Conservation (phyloP, 345 rosid genomes). For the Syzygium aromaticum region DNA sequence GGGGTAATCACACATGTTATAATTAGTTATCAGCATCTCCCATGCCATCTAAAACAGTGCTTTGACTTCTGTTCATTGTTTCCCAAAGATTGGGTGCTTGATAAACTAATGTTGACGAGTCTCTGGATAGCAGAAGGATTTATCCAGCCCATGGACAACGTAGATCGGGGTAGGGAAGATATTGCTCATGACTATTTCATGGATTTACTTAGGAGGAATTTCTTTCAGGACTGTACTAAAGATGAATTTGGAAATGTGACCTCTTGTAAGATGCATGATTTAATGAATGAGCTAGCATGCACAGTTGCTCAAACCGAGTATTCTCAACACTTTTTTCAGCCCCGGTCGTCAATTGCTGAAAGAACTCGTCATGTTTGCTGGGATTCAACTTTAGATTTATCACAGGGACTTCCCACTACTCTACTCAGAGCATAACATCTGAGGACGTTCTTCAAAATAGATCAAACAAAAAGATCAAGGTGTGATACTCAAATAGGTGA, state of each 20-base stretch:
- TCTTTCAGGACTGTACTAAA: not conserved
- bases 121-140: slow-evolving; percentile 20
- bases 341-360: not conserved
- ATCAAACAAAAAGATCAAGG: not conserved
- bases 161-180: not conserved
- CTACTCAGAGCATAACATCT: not conserved
- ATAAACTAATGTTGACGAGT: not conserved
- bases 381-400: not conserved
- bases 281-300: not conserved
- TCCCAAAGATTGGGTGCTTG: not conserved
- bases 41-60: slow-evolving; percentile 4
- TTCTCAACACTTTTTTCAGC: not conserved
- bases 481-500: not conserved
- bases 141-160: not conserved
- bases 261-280: not conserved
- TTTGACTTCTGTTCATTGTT: slow-evolving; percentile 15
- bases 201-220: not conserved
- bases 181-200: not conserved
- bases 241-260: not conserved
- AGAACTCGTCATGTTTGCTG: not conserved
- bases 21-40: not conserved
- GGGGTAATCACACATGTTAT: not conserved
- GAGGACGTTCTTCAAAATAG: not conserved
- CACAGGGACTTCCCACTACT: not conserved
- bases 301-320: not conserved